phyloP scores from a whole-genome alignment of 306 rosid species.

The Quillaja saponaria region DNA sequence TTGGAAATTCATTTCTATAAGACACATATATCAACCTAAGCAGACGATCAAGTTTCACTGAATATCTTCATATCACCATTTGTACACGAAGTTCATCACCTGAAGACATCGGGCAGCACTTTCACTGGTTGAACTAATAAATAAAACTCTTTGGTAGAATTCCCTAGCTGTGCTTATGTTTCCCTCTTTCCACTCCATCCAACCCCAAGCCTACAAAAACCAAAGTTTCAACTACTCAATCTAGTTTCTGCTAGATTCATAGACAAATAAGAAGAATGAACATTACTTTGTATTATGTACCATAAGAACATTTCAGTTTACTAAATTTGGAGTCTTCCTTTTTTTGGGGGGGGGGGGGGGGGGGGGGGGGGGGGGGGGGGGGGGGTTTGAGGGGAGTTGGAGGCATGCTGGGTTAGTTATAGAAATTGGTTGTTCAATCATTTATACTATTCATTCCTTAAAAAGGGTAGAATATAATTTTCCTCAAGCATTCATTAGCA shows the following conservation, averaged over 20 bases:
- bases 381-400: no score
- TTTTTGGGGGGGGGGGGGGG: no score
- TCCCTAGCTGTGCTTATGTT: constrained; percentile 73
- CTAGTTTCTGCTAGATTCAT: constrained; percentile 25
- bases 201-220: constrained; percentile 93
- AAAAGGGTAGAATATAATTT: no score
- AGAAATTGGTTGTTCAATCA: no score
- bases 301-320: no score
- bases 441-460: no score
- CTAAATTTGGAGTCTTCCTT: no score
- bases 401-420: no score
- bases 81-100: constrained; percentile 43
- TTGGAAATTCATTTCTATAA: background rate
- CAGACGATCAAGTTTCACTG: constrained; percentile 15
- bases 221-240: constrained; percentile 23
- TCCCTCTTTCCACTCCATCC: constrained; percentile 99
- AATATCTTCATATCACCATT: constrained; percentile 13
- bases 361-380: no score
- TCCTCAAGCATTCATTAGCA: no score
- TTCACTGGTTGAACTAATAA: constrained; percentile 63
- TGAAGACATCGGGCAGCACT: constrained; percentile 97
- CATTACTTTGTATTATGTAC: no score
- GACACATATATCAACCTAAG: constrained; percentile 1
- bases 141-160: constrained; percentile 70
- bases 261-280: no score